Percentiles rank a stretch among this genome's conserved stretches.
phyloP scores from a whole-genome alignment of 352 stramenopile genomes.

The Elongisporangium prolatum region DNA sequence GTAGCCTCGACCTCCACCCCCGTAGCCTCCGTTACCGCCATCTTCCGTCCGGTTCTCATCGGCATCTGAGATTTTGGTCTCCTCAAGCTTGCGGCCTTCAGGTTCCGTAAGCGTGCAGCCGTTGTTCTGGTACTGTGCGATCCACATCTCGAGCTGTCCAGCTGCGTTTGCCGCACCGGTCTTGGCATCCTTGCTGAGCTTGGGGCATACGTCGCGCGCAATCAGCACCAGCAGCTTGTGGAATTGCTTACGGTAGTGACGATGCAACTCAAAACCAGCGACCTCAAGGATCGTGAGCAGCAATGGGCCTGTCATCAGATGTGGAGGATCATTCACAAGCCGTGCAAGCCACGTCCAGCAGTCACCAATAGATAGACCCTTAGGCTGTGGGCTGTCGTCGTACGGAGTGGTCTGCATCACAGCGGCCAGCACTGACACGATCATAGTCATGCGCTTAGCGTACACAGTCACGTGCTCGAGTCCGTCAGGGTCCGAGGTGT shows the following conservation, averaged over 20 bases:
- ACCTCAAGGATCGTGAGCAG: constrained; percentile 78
- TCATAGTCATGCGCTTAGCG: constrained; percentile 77
- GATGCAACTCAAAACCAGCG: constrained; percentile 58
- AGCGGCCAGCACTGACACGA: constrained; percentile 58
- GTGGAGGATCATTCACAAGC: constrained; percentile 59
- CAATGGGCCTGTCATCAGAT: constrained; percentile 67
- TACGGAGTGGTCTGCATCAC: constrained; percentile 68
- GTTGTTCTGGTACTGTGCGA: constrained; percentile 65
- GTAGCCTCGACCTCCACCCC: no score
- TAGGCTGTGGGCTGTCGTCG: constrained; percentile 43
- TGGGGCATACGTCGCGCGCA: constrained; percentile 51
- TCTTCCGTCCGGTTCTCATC: constrained; percentile 70
- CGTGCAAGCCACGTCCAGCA: constrained; percentile 71
- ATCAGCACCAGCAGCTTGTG: constrained; percentile 75
- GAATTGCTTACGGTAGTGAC: constrained; percentile 69
- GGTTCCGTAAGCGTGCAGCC: constrained; percentile 49
- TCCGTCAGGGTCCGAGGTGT: constrained; percentile 47
- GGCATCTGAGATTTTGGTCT: constrained; percentile 53
- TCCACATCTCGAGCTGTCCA: constrained; percentile 68
- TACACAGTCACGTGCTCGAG: constrained; percentile 79
- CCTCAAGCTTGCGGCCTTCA: constrained; percentile 59
- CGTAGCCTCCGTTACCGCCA: constrained; percentile 19
- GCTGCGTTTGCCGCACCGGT: constrained; percentile 73
- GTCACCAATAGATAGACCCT: constrained; percentile 53
- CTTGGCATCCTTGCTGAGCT: constrained; percentile 65